Evolutionary conservation across 1,284 basidiomycete genomes (phyloP), one percentile per base, ranked within the genome.

Genomic region (Ceratobasidium sp.): DNA sequence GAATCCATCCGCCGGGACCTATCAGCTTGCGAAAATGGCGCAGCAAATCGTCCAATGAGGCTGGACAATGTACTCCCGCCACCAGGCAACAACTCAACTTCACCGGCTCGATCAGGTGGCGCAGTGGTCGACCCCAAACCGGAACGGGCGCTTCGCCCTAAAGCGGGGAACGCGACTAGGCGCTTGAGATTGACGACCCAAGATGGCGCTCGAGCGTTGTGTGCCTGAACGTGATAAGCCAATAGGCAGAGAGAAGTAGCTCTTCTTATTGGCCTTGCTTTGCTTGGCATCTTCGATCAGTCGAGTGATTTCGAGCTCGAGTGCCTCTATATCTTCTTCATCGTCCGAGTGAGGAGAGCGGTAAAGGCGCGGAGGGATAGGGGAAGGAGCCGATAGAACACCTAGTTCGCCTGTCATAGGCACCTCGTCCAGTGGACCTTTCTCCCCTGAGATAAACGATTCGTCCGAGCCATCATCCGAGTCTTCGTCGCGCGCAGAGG

Each of bases 281-380:
- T 23, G n/a, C 42, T 49, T 51, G 66, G 39, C 18, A 68, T 46
- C 46, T 44, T 68, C 28, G 44, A 68, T 68, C 23, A 33, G 20
- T 28, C 66, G 44, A 28, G 42, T 53, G 44, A 33, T 5, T 44
- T 68, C 66, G 42, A 53, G 26, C 7, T 68, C 44, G 66, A 53
- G 42, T 20, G 66, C 56, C 26, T 66, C 64, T 2, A 26, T 60
- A 44, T 40, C 39, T 6, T 72, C 69, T 40, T 26, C 53, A 23
- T 56, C 26, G 40, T 72, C 69, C 33, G 55, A 53, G 15, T 39
- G 53, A 23, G 55, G 55, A 26, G 69, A 60, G 64, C 44, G 64
- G 20, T 58, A 3, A 6, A 60, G 10, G n/a, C 39, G 51, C 55
- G 39, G 26, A 58, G 69, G 69, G 20, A 23, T 15, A 13, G 51